Evolutionary conservation across 2,329 filamentous ascomycete species (phyloP).

Genomic region (Hymenoscyphus infarciens): DNA sequence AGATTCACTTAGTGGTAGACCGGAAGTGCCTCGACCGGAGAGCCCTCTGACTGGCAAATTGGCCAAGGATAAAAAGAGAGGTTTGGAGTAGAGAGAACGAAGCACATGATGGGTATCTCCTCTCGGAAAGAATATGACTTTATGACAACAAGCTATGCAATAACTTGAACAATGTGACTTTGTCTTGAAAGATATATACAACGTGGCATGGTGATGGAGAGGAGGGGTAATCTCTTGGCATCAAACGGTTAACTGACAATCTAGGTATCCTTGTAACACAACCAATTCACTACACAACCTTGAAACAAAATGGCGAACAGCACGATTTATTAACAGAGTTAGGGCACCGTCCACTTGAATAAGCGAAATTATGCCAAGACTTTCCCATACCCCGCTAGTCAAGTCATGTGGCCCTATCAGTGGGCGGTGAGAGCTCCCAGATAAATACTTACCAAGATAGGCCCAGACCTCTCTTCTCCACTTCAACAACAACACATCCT

Average conservation of each 20-base stretch:
- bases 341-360: background rate
- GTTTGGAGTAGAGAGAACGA: constrained; percentile 29
- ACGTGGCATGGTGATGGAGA: background rate
- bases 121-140: background rate
- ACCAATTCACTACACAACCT: background rate
- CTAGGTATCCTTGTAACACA: background rate
- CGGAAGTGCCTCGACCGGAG: constrained; percentile 45
- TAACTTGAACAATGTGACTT: background rate
- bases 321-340: background rate
- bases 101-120: background rate
- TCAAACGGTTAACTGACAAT: background rate
- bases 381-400: background rate
- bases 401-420: background rate
- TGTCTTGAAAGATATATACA: background rate
- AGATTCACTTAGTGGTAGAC: constrained; percentile 76
- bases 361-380: background rate
- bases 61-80: constrained; percentile 61
- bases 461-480: background rate
- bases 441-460: background rate
- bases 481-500: background rate
- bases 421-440: background rate
- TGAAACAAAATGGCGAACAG: constrained; percentile 1
- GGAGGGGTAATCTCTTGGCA: background rate
- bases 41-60: constrained; percentile 47
- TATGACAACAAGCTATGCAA: background rate